Conservation (phyloP, 129 eudicot species). For the Kitagawia praeruptora region DNA sequence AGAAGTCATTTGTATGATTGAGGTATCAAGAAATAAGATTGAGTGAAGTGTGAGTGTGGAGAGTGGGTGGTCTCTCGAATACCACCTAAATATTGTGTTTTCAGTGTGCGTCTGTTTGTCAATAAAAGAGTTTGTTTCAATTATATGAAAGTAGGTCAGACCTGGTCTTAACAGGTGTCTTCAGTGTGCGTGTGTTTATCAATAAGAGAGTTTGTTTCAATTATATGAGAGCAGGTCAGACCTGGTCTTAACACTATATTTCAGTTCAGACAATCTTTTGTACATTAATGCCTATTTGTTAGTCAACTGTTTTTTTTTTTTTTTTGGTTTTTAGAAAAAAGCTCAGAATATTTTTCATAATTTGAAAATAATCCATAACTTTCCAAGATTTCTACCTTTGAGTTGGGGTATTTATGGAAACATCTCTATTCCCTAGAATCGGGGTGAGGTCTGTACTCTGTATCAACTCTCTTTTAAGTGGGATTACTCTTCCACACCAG, state of each 20-base stretch:
- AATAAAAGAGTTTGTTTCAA: too few relatives aligned
- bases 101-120: too few relatives aligned
- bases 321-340: not conserved
- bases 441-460: not conserved
- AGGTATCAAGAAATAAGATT: too few relatives aligned
- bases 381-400: not conserved
- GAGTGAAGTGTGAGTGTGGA: too few relatives aligned
- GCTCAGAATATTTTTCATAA: not conserved
- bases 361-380: not conserved
- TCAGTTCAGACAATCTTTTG: not conserved
- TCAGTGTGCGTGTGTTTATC: too few relatives aligned
- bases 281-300: not conserved
- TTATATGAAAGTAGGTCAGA: too few relatives aligned
- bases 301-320: not conserved
- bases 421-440: not conserved
- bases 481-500: not conserved
- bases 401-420: not conserved
- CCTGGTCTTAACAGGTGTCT: too few relatives aligned
- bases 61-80: too few relatives aligned
- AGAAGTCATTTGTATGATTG: too few relatives aligned
- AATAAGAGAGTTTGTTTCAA: too few relatives aligned
- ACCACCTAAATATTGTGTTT: too few relatives aligned
- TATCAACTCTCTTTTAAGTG: not conserved
- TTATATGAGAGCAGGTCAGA: too few relatives aligned
- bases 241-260: not conserved